A percentile compares a stretch with the other conserved stretches of the same genome.
Conservation (phyloP, 1,284 basidiomycete genomes). For the Wolfiporia cocos region DNA sequence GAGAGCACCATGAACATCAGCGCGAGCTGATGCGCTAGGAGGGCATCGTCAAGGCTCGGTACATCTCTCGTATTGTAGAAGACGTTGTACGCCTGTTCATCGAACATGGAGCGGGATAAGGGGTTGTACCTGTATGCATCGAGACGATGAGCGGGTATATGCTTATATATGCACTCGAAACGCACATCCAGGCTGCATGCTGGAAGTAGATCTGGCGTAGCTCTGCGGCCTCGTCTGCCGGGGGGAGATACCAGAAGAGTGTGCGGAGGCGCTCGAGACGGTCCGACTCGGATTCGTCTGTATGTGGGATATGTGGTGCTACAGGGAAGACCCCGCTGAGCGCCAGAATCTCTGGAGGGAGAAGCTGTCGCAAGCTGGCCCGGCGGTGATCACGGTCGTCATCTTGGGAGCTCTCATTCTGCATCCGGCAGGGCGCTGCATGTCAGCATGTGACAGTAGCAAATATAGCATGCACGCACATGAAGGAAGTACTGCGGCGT, state of each 20-base stretch:
- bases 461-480: slow-evolving; percentile 29
- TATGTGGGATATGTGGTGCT: slow-evolving; percentile 37
- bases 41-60: slow-evolving; percentile 47
- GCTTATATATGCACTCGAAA: too few species aligned
- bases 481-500: slow-evolving; percentile 62
- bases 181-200: slow-evolving; percentile 73
- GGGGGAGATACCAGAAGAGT: slow-evolving; percentile 66
- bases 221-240: slow-evolving; percentile 48
- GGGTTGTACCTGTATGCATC: slow-evolving; percentile 61
- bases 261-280: slow-evolving; percentile 42
- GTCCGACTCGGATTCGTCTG: slow-evolving; percentile 32
- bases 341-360: slow-evolving; percentile 55
- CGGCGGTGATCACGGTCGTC: slow-evolving; percentile 44
- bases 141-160: too few species aligned
- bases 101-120: slow-evolving; percentile 57
- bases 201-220: slow-evolving; percentile 61
- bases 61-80: slow-evolving; percentile 51
- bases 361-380: slow-evolving; percentile 42
- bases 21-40: slow-evolving; percentile 60
- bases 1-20: slow-evolving; percentile 73
- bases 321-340: slow-evolving; percentile 63
- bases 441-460: slow-evolving; percentile 5
- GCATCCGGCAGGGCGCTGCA: slow-evolving; percentile 5
- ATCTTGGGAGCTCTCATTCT: slow-evolving; percentile 59
- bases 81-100: slow-evolving; percentile 53